phyloP scores from a whole-genome alignment of 768 basidiomycete species.

The Lentinula detonsa region DNA sequence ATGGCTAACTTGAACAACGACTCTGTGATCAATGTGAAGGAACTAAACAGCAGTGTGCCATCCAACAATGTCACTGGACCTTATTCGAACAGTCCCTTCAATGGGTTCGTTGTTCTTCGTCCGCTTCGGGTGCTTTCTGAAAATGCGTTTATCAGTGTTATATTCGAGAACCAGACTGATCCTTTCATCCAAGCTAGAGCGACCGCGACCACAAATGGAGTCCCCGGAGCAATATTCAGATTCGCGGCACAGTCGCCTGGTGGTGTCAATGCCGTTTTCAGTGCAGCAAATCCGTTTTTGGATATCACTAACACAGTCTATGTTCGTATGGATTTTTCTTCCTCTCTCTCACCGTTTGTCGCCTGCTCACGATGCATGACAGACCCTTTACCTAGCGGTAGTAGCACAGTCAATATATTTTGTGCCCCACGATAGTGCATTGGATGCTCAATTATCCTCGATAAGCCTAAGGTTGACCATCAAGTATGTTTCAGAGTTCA shows the following conservation, averaged over 20 bases:
- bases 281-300: conserved; percentile 43
- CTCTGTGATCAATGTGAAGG: conserved; percentile 30
- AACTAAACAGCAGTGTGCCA: conserved; percentile 19
- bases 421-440: conserved; percentile 27
- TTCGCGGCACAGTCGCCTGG: conserved; percentile 35
- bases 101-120: conserved; percentile 37
- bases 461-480: conserved; percentile 46
- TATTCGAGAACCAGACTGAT: conserved; percentile 27
- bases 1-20: conserved; percentile 37
- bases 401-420: conserved; percentile 60
- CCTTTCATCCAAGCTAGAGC: conserved; percentile 49
- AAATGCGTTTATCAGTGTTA: conserved; percentile 4
- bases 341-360: neutral
- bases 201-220: conserved; percentile 37
- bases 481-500: conserved; percentile 38
- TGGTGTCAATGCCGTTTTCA: conserved; percentile 41
- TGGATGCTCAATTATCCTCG: conserved; percentile 33
- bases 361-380: conserved; percentile 6
- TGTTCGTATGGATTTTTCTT: conserved; percentile 26
- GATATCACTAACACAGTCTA: conserved; percentile 46
- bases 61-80: conserved; percentile 48
- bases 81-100: conserved; percentile 45
- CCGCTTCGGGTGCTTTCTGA: neutral
- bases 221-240: conserved; percentile 57
- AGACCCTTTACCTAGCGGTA: conserved; percentile 56